Evolutionary conservation across 2,329 filamentous ascomycete species (phyloP).

Genomic region (Talaromyces sp.): DNA sequence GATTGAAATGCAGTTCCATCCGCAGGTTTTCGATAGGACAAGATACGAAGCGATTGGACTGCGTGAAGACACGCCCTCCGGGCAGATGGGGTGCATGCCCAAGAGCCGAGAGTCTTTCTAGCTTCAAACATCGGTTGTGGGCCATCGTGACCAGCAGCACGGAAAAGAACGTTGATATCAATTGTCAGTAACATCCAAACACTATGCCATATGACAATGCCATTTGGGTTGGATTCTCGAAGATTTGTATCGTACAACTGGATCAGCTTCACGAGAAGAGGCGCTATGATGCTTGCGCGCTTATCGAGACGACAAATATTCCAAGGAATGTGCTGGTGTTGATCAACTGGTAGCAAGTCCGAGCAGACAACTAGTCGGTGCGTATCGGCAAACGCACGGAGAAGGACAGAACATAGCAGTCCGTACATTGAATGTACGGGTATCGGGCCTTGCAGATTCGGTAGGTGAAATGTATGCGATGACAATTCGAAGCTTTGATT

Average conservation of each 20-base stretch:
- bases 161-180: conserved; percentile 8
- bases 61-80: conserved; percentile 13
- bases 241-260: conserved; percentile 3
- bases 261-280: conserved; percentile 1
- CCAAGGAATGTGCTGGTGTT: conserved; percentile 10
- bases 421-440: conserved; percentile 13
- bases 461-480: conserved; percentile 3
- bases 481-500: conserved; percentile 1
- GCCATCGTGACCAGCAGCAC: conserved; percentile 10
- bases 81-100: conserved; percentile 4
- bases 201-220: conserved; percentile 16
- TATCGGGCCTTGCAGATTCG: not conserved
- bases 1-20: conserved; percentile 16
- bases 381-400: conserved; percentile 9
- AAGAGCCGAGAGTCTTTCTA: not conserved
- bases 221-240: conserved; percentile 10
- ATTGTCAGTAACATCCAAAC: conserved; percentile 6
- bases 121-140: conserved; percentile 1
- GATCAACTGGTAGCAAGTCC: not conserved
- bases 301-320: conserved; percentile 6
- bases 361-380: conserved; percentile 6
- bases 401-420: conserved; percentile 10
- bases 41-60: conserved; percentile 6
- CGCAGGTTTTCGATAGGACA: conserved; percentile 15
- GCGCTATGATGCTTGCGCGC: conserved; percentile 4